phyloP scores from a whole-genome alignment of 768 basidiomycete genomes.

The Piloderma croceum region DNA sequence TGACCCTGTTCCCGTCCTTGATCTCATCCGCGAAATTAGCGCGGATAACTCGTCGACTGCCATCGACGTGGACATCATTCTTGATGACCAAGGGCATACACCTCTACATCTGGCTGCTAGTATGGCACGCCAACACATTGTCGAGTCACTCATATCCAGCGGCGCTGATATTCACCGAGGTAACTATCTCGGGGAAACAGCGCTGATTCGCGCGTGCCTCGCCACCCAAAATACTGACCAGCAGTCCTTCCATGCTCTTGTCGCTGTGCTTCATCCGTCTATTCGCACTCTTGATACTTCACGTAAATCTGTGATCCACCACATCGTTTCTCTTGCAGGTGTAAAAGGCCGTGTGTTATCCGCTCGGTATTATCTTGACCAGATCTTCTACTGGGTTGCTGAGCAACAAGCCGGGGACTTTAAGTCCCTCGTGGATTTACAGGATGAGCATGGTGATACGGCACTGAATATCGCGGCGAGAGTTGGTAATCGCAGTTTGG shows the following conservation, averaged over 20 bases:
- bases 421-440: constrained; percentile 76
- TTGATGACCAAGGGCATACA: constrained; percentile 94
- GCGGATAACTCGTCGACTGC: constrained; percentile 32
- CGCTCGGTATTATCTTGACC: constrained; percentile 89
- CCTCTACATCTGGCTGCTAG: constrained; percentile 91
- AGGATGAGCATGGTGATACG: constrained; percentile 94
- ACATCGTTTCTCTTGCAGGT: constrained; percentile 85
- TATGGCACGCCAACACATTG: constrained; percentile 62
- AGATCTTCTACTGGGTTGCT: constrained; percentile 82
- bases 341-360: constrained; percentile 80
- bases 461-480: constrained; percentile 92
- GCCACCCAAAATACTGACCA: constrained; percentile 80
- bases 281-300: constrained; percentile 87
- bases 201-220: constrained; percentile 86
- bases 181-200: constrained; percentile 91
- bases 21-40: constrained; percentile 60
- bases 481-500: constrained; percentile 84
- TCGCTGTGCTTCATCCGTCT: constrained; percentile 59
- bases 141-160: constrained; percentile 62
- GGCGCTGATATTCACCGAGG: constrained; percentile 90
- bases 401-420: constrained; percentile 73
- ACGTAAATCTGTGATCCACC: constrained; percentile 83
- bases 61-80: constrained; percentile 69
- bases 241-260: constrained; percentile 65
- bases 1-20: constrained; percentile 56